These are phyloP conservation scores for Neopestalotiopsis clavispora DNA, from an alignment of 2,329 filamentous ascomycete genomes.

Conservation along the genomic window DNA sequence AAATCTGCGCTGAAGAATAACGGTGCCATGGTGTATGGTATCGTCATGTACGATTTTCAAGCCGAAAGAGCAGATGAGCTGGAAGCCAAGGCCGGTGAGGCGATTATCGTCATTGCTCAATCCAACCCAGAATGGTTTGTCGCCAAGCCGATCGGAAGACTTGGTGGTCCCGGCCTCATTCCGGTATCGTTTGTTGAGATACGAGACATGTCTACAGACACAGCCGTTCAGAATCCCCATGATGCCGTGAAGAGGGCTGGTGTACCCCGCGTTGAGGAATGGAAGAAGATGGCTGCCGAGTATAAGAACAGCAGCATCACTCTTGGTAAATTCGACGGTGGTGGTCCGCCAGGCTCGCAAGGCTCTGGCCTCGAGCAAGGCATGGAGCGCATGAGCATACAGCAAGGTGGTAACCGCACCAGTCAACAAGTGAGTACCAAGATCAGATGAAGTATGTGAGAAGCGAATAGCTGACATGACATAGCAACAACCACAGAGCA, in stretches of 20 bases:
- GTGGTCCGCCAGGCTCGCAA: conserved; percentile 43
- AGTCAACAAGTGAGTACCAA: conserved; percentile 44
- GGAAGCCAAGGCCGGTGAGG: conserved; percentile 92
- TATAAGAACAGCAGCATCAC: conserved; percentile 99
- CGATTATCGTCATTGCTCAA: conserved; percentile 97
- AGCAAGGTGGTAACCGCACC: conserved; percentile 51
- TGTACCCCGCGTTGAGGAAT: conserved; percentile 94
- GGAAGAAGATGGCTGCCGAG: conserved; percentile 99
- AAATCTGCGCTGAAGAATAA: conserved; percentile 53
- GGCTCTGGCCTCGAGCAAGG: conserved; percentile 56
- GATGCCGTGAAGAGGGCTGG: conserved; percentile 88
- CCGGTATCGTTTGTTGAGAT: conserved; percentile 98
- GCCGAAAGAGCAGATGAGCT: conserved; percentile 95
- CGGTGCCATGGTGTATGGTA: conserved; percentile 92
- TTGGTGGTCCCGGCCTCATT: conserved; percentile 95
- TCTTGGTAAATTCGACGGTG: conserved; percentile 82
- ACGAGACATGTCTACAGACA: conserved; percentile 87
- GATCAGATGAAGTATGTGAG: not conserved
- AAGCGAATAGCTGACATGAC: conserved; percentile 24
- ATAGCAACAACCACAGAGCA: conserved; percentile 35
- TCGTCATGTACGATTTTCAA: conserved; percentile 96
- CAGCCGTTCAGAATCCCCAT: conserved; percentile 78
- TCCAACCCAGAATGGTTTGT: conserved; percentile 99
- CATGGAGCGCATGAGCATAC: conserved; percentile 81
- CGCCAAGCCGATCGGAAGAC: conserved; percentile 94